Evolutionary conservation across 148 eudicot genomes (phyloP).

Genomic region (Arbutus unedo): DNA sequence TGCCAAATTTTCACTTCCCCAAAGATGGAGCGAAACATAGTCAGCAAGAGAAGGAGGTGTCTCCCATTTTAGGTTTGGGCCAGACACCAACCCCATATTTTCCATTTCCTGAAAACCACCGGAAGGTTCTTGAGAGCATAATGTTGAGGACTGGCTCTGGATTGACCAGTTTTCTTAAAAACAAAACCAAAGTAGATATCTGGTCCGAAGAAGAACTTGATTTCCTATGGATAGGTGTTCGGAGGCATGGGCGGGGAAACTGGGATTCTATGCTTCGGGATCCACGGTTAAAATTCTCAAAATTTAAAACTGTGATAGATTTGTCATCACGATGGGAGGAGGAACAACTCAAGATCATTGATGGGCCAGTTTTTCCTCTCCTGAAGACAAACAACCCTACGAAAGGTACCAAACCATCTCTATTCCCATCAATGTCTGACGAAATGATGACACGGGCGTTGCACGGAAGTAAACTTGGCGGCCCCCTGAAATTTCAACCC

Average conservation of each 20-base stretch:
- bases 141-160: conserved; percentile 74
- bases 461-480: conserved; percentile 59
- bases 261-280: conserved; percentile 85
- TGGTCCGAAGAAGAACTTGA: conserved; percentile 99
- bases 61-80: conserved; percentile 56
- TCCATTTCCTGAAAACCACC: conserved; percentile 74
- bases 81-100: conserved; percentile 46
- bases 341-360: conserved; percentile 76
- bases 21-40: conserved; percentile 36
- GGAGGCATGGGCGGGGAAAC: conserved; percentile 82
- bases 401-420: conserved; percentile 39
- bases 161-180: conserved; percentile 48
- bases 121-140: conserved; percentile 84
- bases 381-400: conserved; percentile 36
- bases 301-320: conserved; percentile 58
- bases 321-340: conserved; percentile 84
- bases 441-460: conserved; percentile 79
- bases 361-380: conserved; percentile 35
- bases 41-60: conserved; percentile 51
- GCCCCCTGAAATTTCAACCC: conserved; percentile 46
- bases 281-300: conserved; percentile 74
- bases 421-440: conserved; percentile 64
- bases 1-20: conserved; percentile 56
- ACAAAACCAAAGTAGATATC: conserved; percentile 55
- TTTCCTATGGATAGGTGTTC: conserved; percentile 94